Conservation (phyloP, 208 protist species). For the Acanthamoeba lenticulata region DNA sequence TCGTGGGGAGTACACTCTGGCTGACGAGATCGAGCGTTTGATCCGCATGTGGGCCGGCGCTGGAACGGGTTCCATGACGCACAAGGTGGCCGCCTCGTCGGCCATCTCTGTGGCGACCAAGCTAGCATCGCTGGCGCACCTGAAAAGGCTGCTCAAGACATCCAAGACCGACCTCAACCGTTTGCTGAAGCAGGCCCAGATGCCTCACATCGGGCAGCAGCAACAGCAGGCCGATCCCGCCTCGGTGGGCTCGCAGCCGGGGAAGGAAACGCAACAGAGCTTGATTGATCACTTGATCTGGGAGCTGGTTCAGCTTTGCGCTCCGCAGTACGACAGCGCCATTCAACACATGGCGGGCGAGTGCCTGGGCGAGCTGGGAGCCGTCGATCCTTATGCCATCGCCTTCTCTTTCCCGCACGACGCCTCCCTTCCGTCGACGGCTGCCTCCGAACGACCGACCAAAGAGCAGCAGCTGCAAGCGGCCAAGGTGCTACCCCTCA, state of each 20-base stretch:
- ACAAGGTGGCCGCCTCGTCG: slow-evolving; percentile 9
- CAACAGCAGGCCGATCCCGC: too few relatives aligned
- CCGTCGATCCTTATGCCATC: slow-evolving; percentile 59
- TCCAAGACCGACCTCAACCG: slow-evolving; percentile 53
- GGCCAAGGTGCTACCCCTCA: slow-evolving; percentile 38
- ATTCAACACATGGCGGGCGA: slow-evolving; percentile 64
- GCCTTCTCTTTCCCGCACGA: slow-evolving; percentile 56
- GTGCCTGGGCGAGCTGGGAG: slow-evolving; percentile 60
- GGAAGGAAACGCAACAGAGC: slow-evolving; percentile 46
- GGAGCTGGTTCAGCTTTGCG: slow-evolving; percentile 61
- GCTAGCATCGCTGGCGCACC: slow-evolving; percentile 17
- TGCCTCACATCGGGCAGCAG: neutral
- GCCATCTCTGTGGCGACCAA: slow-evolving; percentile 53
- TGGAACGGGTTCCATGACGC: slow-evolving; percentile 9
- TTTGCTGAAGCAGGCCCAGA: slow-evolving; percentile 48
- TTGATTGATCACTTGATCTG: slow-evolving; percentile 52
- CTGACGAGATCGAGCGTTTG: slow-evolving; percentile 56
- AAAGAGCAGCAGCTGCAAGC: slow-evolving; percentile 35
- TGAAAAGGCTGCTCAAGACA: slow-evolving; percentile 63
- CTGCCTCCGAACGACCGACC: neutral
- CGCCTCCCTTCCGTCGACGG: neutral
- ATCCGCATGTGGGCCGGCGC: slow-evolving; percentile 40
- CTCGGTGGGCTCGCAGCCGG: too few relatives aligned
- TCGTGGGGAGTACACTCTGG: slow-evolving; percentile 11
- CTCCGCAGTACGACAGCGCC: slow-evolving; percentile 21